phyloP scores from a whole-genome alignment of 2,329 filamentous ascomycete species.

The Septoria petroselini region DNA sequence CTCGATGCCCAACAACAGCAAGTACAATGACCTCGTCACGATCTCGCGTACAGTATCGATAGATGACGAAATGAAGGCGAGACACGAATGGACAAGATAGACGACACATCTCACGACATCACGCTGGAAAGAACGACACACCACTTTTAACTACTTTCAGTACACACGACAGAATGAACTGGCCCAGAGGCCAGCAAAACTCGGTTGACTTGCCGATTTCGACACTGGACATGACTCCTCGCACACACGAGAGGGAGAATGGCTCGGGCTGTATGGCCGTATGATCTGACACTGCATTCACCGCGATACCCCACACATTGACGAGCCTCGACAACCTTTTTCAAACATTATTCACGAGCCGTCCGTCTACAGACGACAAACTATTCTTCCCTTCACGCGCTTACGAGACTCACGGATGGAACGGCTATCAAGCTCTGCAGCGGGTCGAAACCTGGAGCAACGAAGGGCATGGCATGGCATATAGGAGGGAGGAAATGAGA shows the following conservation, averaged over 20 bases:
- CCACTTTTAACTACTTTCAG: constrained; percentile 6
- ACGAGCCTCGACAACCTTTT: constrained; percentile 6
- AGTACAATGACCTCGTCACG: constrained; percentile 18
- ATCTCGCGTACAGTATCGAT: constrained; percentile 21
- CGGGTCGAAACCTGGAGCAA: neutral
- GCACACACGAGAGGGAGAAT: too few species aligned
- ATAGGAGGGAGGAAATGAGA: neutral
- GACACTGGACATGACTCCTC: neutral
- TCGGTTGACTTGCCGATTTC: constrained; percentile 4
- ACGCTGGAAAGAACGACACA: constrained; percentile 12
- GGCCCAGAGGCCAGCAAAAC: constrained; percentile 18
- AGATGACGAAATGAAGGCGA: constrained; percentile 12
- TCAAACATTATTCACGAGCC: neutral
- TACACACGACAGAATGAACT: constrained; percentile 23
- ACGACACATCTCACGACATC: constrained; percentile 19
- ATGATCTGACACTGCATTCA: constrained; percentile 23
- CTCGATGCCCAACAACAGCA: constrained; percentile 32
- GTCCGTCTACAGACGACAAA: neutral
- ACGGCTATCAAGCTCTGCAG: neutral
- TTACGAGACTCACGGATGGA: neutral
- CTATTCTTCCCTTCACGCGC: neutral
- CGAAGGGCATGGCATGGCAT: neutral
- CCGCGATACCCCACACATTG: constrained; percentile 22
- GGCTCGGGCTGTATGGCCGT: constrained; percentile 15
- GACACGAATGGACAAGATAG: constrained; percentile 11